Evolutionary conservation across 192 early-diverging fungal genomes (phyloP), one percentile per base, ranked within the genome.

Genomic region (Coemansia sp.): DNA sequence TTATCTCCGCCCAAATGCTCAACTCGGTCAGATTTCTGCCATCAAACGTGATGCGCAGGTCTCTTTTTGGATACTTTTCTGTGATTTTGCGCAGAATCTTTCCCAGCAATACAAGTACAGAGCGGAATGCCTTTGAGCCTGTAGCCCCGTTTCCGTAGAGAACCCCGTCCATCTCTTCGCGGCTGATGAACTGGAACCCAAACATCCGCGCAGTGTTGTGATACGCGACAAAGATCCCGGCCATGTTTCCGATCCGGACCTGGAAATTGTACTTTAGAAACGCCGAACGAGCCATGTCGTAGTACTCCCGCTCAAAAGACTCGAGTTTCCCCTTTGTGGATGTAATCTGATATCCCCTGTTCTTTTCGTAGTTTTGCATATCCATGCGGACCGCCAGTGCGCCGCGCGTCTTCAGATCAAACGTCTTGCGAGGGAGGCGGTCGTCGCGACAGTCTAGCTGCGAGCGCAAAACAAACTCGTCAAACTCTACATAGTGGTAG

Each of bases 321-420:
- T 90, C 80, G 31, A 87, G 52, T 11, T 87, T 71, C 2, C 95
- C 95, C 48, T 86, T 73, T 34, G 74, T 22, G n/a, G 81, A 67
- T 15, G 79, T 73, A 31, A 97, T 79, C 38, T 82, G 85, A 66
- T 95, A 96, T 19, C 88, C 87, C 55, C 82, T 65, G 57, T 74
- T 64, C 59, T 86, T 83, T 50, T 84, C 68, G 71, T 92, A 91
- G 67, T 92, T 89, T 11, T 83, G 70, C 29, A 88, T 63, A 65
- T 94, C 89, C 82, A 96, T 86, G 30, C 95, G 87, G 30, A 96
- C 81, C 0, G 90, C 85, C 27, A 94, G 78, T 15, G 87, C 85
- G 0, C 93, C 94, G 17, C 95, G 85, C 1, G 93, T 95, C 62
- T 98, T 98, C 2, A 98, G 72, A 78, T 98, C 95, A 83, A 98